Evolutionary conservation across 306 rosid species (phyloP).

Genomic region (Trifolium pratense): DNA sequence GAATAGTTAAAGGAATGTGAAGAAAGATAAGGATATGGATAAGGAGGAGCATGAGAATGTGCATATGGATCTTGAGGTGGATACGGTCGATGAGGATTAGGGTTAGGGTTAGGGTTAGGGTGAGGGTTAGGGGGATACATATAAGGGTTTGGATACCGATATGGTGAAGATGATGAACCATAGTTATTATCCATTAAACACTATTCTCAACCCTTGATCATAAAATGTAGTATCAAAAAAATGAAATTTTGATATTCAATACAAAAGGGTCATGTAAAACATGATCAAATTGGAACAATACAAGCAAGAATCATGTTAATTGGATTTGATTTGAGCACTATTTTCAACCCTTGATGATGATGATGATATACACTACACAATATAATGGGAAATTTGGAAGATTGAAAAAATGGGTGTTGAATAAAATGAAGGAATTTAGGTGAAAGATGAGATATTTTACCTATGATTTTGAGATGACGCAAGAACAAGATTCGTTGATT

Average conservation of each 20-base stretch:
- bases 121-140: constrained; percentile 42
- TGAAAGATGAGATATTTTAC: background rate
- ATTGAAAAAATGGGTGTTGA: background rate
- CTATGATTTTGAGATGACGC: background rate
- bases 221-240: background rate
- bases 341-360: background rate
- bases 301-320: constrained; percentile 1
- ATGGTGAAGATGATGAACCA: constrained; percentile 47
- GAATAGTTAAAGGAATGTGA: constrained; percentile 53
- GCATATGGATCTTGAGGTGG: constrained; percentile 52
- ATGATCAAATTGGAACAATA: constrained; percentile 22
- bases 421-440: background rate
- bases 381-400: background rate
- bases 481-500: background rate
- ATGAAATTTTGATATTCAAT: constrained; percentile 4
- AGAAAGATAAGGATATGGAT: constrained; percentile 45
- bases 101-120: constrained; percentile 44
- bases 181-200: constrained; percentile 51
- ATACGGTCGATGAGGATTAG: constrained; percentile 48
- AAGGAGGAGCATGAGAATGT: constrained; percentile 35
- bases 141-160: constrained; percentile 49
- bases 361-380: too few relatives aligned
- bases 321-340: constrained; percentile 19
- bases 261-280: background rate
- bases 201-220: constrained; percentile 16